Base-by-base conservation (phyloP, 495 filamentous ascomycete genomes). In the Neurospora pannonica region DNA sequence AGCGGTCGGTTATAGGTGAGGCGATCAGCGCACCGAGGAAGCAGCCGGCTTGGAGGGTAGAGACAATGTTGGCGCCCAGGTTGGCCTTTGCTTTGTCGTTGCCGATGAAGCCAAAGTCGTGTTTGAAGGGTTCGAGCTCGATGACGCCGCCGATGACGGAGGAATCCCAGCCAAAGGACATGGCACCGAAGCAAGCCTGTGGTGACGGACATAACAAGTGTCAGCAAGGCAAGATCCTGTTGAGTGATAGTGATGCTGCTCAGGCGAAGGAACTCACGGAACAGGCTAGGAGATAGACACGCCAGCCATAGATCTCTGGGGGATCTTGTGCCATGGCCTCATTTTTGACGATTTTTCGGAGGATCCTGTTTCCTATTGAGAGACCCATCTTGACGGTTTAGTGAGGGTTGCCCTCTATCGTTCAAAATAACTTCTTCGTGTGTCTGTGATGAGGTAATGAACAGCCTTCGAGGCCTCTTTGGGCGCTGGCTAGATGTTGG, bases 241-340 rank as follows among this genome's bases (percentile, higher is more conserved):
- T 77, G 38, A 38, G n/a, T 5, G 19, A n/a, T 19, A 11, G 31
- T n/a, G n/a, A n/a, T 10, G 40, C 28, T 38, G 38, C 17, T 70
- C 21, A 42, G n/a, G 38, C 5, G 38, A 62, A 38, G 34, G 10
- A n/a, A 82, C 87, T 78, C 74, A 92, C 90, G 70, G 91, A 92
- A 73, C 88, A 91, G 28, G 92, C 90, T 38, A 94, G 82, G 40
- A 88, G 80, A 75, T 90, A 93, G 24, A 92, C 90, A 73, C 91
- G 88, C 92, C 92, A 94, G 75, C 91, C 91, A 76, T 94, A 94
- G 78, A 94, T 92, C 83, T 94, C 90, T 72, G 86, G 86, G 13
- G 92, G 92, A 77, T 92, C 91, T 67, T 82, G 83, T 82, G 87
- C 91, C 90, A 93, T 93, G 60, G 92, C 89, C 75, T 93, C 91